Evolutionary conservation across 495 filamentous ascomycete genomes (phyloP), one percentile per base, ranked within the genome.

Genomic region (Neurospora discreta): DNA sequence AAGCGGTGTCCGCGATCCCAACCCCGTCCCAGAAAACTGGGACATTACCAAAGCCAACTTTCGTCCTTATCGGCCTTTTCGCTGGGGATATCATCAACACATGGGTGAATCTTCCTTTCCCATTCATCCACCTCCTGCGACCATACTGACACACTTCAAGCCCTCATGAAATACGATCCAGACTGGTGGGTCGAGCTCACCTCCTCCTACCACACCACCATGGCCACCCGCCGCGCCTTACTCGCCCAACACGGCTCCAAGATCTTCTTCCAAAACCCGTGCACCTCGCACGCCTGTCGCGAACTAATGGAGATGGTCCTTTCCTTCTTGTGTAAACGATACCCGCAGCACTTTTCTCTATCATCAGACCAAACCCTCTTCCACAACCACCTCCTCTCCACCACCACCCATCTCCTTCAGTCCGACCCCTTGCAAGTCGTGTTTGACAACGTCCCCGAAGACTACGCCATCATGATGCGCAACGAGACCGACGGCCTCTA

Each of bases 161-260:
- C 93, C 8, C 81, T 95, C 11, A 90, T 86, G 41, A 97, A 93
- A 71, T 82, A 94, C 75, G 91, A 97, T 75, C 85, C 90, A 0
- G 89, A 96, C 81, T 97, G 91, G 90, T 97, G 94, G 94, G 86
- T 97, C 39, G 94, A 97, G 80, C 85, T 97, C 8, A 93, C 95
- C 74, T 89, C 87, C 39, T 91, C 88, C 18, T 97, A 97, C 79
- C 82, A 81, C 69, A 71, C 82, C 8, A 86, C 89, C 41, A 91
- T 97, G 75, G 84, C 86, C 3, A 90, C 95, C 77, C 91, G 94
- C 30, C 88, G 90, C 77, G 85, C 82, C 3, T 85, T 97, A 1
- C 93, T 89, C 76, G 81, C 81, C 38, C 83, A 88, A 67, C 81
- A 95, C 74, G 90, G 91, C 13, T 83, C 84, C 41, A 75, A 75